phyloP scores from a whole-genome alignment of 176 grass and related monocot genomes.

The Phragmites australis region DNA sequence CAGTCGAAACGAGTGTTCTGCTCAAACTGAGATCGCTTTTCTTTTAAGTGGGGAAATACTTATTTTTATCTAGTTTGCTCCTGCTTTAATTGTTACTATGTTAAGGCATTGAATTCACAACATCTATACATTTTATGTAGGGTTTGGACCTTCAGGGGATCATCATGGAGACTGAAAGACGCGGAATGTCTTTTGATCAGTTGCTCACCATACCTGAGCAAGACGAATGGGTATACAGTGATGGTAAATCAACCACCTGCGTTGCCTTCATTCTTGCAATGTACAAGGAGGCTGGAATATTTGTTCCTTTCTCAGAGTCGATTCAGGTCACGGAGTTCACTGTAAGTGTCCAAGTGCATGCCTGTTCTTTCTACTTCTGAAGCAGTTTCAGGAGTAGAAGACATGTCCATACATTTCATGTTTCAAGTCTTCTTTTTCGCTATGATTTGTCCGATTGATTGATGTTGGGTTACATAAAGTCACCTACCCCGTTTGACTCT shows the following conservation, averaged over 20 bases:
- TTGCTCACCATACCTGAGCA: constrained; percentile 91
- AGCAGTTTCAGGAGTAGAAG: too few relatives aligned
- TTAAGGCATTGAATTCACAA: constrained; percentile 29
- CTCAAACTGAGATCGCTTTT: constrained; percentile 1
- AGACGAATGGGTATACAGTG: constrained; percentile 97
- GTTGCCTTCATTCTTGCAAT: constrained; percentile 92
- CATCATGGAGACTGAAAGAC: constrained; percentile 82
- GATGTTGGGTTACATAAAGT: background rate
- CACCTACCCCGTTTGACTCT: background rate
- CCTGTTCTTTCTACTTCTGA: too few relatives aligned
- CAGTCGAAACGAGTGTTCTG: background rate
- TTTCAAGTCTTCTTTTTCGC: background rate
- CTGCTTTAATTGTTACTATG: constrained; percentile 13
- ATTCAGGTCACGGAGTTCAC: constrained; percentile 97
- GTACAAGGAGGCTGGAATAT: constrained; percentile 94
- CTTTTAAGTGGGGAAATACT: background rate
- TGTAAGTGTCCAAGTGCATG: constrained; percentile 58
- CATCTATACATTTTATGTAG: constrained; percentile 43
- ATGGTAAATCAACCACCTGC: constrained; percentile 97
- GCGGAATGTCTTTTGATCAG: constrained; percentile 94
- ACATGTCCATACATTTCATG: background rate
- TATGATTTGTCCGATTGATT: constrained; percentile 10
- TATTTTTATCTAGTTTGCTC: background rate
- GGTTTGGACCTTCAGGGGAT: constrained; percentile 81
- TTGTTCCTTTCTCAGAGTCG: constrained; percentile 67